Evolutionary conservation across 2,329 filamentous ascomycete genomes (phyloP), one percentile per base, ranked within the genome.

Genomic region (Colletotrichum chrysophilum): DNA sequence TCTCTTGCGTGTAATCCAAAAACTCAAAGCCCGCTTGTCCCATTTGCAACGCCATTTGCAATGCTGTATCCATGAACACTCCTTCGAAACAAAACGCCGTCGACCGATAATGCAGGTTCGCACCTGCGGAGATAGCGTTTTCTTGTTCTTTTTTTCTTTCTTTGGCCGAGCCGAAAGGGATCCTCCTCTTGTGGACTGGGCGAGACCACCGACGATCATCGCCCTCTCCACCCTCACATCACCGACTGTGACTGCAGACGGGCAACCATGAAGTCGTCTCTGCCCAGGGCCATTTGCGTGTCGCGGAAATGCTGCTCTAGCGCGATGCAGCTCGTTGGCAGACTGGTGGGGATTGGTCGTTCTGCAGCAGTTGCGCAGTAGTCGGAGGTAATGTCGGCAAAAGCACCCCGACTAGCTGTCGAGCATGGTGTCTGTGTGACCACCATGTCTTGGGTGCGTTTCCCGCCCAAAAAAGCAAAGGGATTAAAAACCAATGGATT

Each of bases 261-360:
- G n/a, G 36, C 13, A 16, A 48, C 21, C 62, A 18, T 48, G 34
- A 4, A 10, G 36, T 66, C 62, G 60, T 14, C 18, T 30, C 34
- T 18, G 34, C n/a, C 12, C 34, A 38, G 38, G 2, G 13, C 26
- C 8, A 34, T 21, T 34, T 48, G 30, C 21, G n/a, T 56, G 58
- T 67, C 72, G 30, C 68, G 52, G 52, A 75, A 72, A 13, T 10
- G 55, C 72, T 62, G 68, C 68, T 30, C 61, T 71, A 71, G 68
- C 43, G 70, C 38, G 64, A 68, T 56, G 68, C 55, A 43, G 38
- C 36, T 65, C 26, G 14, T 48, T 66, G 34, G 72, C 36, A 32
- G 56, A 69, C 66, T 36, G 66, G 66, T 56, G 66, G 28, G 38
- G 38, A 48, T 48, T 61, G 9, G 18, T 60, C n/a, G 34, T 30